Conservation (phyloP, 2,329 filamentous ascomycete species). For the Ceratocystis papillata region DNA sequence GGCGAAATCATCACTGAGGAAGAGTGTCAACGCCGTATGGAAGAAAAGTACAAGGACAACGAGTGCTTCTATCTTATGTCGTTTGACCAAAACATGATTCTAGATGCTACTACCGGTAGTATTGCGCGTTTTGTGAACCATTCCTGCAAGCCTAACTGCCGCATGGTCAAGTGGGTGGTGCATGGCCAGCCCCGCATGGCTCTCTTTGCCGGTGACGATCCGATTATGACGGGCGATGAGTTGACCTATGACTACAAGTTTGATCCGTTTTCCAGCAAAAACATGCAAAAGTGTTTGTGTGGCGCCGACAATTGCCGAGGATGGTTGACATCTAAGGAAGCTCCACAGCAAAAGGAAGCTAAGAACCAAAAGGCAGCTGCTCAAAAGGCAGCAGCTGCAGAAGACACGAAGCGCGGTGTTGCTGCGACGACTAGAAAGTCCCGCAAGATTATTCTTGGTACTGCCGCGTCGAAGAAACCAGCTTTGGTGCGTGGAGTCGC, state of each 20-base stretch:
- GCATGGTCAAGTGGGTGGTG: slow-evolving; percentile 97
- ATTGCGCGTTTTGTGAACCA: slow-evolving; percentile 98
- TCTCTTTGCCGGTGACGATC: slow-evolving; percentile 79
- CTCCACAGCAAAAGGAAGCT: slow-evolving; percentile 38
- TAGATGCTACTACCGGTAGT: slow-evolving; percentile 89
- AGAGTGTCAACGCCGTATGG: slow-evolving; percentile 90
- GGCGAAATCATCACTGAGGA: slow-evolving; percentile 94
- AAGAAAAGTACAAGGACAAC: slow-evolving; percentile 84
- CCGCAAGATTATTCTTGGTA: slow-evolving; percentile 15
- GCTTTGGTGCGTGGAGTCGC: slow-evolving; percentile 5
- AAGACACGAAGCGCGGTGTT: slow-evolving; percentile 40
- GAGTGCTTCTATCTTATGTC: slow-evolving; percentile 99
- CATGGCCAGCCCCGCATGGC: slow-evolving; percentile 91
- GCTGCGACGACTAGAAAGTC: slow-evolving; percentile 22
- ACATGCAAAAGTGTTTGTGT: slow-evolving; percentile 56
- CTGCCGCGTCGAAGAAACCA: slow-evolving; percentile 7
- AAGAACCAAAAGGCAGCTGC: slow-evolving; percentile 30
- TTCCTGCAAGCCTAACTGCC: slow-evolving; percentile 89
- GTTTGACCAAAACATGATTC: slow-evolving; percentile 96
- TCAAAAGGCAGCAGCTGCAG: slow-evolving; percentile 33
- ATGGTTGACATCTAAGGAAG: slow-evolving; percentile 51
- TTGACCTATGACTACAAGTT: slow-evolving; percentile 86
- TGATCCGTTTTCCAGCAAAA: slow-evolving; percentile 57
- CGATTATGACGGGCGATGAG: slow-evolving; percentile 90
- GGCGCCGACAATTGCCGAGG: slow-evolving; percentile 54